Percentiles rank a stretch among this genome's conserved stretches.
These are phyloP conservation scores for Tuber brumale DNA, from an alignment of 495 filamentous ascomycete species.

Conservation along the genomic window DNA sequence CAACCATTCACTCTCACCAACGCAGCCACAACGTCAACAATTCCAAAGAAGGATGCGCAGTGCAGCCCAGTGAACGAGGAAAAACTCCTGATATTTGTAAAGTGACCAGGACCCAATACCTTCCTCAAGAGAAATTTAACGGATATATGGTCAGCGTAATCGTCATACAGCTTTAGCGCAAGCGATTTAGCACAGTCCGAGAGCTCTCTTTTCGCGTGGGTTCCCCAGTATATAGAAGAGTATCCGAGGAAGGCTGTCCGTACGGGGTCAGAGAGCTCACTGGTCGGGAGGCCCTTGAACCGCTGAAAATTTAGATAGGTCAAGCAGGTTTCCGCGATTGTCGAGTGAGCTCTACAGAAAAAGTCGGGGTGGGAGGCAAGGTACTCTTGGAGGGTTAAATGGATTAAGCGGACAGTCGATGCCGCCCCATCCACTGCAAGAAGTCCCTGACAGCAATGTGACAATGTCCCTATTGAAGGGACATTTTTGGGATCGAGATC, in stretches of 20 bases:
- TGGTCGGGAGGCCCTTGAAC: background rate
- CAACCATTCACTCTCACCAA: background rate
- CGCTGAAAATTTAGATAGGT: background rate
- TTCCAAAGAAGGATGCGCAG: background rate
- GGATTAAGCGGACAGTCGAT: background rate
- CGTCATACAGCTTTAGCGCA: background rate
- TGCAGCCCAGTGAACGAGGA: background rate
- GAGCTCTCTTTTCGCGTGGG: background rate
- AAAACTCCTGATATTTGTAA: background rate
- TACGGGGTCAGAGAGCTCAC: background rate
- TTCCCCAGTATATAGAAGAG: background rate
- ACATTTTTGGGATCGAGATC: background rate
- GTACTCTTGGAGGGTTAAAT: background rate
- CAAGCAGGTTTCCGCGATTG: background rate
- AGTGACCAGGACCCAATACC: background rate
- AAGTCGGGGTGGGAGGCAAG: background rate
- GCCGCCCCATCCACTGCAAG: background rate
- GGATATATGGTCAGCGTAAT: background rate
- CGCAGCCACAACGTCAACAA: background rate
- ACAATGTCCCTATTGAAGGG: background rate
- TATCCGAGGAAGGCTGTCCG: background rate
- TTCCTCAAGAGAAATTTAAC: background rate
- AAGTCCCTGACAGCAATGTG: background rate
- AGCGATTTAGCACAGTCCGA: background rate
- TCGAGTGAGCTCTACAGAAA: background rate